Conservation (phyloP, 2,329 filamentous ascomycete genomes). For the Periconia sp. region DNA sequence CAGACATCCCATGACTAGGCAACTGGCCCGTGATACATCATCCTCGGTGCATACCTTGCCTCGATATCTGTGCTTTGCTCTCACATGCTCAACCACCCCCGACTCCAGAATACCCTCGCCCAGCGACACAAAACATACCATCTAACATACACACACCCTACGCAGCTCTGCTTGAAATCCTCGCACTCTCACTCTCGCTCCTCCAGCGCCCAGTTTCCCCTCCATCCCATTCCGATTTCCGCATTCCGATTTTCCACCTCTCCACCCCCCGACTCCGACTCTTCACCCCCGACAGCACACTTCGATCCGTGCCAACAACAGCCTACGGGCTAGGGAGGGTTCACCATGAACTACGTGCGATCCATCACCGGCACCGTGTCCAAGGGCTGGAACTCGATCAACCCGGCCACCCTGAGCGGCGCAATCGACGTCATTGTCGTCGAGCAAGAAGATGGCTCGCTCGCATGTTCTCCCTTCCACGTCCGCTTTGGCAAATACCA, state of each 20-base stretch:
- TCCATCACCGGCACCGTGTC: constrained; percentile 94
- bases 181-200: too few species aligned
- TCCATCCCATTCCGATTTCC: too few species aligned
- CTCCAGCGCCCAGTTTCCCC: too few species aligned
- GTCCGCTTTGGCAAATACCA: constrained; percentile 99
- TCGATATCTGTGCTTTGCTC: too few species aligned
- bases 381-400: constrained; percentile 99
- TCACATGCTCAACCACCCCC: too few species aligned
- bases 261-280: background rate
- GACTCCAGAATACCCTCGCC: too few species aligned
- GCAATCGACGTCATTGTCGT: constrained; percentile 99
- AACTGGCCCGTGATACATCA: too few species aligned
- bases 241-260: background rate
- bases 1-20: too few species aligned
- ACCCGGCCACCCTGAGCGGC: constrained; percentile 93
- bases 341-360: constrained; percentile 92
- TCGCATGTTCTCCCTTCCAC: constrained; percentile 95
- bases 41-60: too few species aligned
- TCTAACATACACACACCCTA: too few species aligned
- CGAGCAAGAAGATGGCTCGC: constrained; percentile 84
- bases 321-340: constrained; percentile 7
- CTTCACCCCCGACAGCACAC: background rate
- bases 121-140: too few species aligned
- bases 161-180: too few species aligned
- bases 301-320: background rate